These are phyloP conservation scores for Fusarium brachygibbosum DNA, from an alignment of 2,329 filamentous ascomycete species.

Conservation along the genomic window DNA sequence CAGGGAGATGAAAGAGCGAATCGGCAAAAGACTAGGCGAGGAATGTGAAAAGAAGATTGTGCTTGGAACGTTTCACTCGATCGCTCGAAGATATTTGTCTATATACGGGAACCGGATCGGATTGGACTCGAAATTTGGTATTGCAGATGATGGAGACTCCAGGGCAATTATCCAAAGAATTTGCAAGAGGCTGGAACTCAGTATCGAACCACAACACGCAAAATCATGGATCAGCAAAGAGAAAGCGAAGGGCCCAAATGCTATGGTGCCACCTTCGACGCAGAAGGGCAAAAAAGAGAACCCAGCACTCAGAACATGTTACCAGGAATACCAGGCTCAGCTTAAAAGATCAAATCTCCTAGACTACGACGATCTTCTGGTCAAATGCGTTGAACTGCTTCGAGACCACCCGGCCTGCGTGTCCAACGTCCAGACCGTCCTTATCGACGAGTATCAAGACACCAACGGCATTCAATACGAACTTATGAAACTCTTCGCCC, in stretches of 20 bases:
- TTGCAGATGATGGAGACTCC: constrained; percentile 87
- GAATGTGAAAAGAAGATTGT: constrained; percentile 81
- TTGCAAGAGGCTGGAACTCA: constrained; percentile 78
- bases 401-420: constrained; percentile 81
- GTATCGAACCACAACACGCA: constrained; percentile 77
- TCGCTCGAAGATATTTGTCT: constrained; percentile 85
- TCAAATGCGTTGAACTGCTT: constrained; percentile 85
- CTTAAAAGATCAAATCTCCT: constrained; percentile 83
- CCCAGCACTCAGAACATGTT: constrained; percentile 76
- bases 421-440: constrained; percentile 87
- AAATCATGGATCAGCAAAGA: constrained; percentile 80
- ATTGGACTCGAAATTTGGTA: constrained; percentile 85
- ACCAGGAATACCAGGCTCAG: constrained; percentile 81
- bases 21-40: constrained; percentile 83
- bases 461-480: constrained; percentile 97
- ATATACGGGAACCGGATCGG: constrained; percentile 88
- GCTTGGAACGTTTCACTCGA: constrained; percentile 94
- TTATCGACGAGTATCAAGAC: constrained; percentile 98
- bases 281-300: constrained; percentile 57
- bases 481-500: constrained; percentile 88
- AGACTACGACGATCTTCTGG: constrained; percentile 93
- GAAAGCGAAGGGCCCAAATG: constrained; percentile 69
- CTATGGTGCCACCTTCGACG: constrained; percentile 57
- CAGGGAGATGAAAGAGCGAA: constrained; percentile 90
- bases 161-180: constrained; percentile 85